Base-by-base conservation (phyloP, 2,329 filamentous ascomycete species). In the Penicillium sp. region DNA sequence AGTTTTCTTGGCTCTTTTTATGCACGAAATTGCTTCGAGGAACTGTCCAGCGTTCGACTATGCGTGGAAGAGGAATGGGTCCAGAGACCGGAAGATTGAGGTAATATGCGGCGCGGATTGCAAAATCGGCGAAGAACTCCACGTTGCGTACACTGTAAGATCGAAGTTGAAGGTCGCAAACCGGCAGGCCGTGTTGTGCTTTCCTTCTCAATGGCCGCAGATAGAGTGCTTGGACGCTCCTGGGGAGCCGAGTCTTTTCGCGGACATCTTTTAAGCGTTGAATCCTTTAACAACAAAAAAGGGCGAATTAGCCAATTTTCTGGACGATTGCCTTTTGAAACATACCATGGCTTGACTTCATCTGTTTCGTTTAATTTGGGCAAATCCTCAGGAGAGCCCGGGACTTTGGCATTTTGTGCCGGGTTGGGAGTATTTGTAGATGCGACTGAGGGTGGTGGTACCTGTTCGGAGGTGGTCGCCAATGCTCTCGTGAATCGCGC, bases 1-100 rank as follows among this genome's bases (percentile, higher is more conserved):
- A 99, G 74, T 99, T 99, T 77, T 99, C 94, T 75, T 99, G 92
- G 38, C 85, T 88, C 77, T 99, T 99, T 78, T 97, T 99, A 80
- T 91, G 90, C 63, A 97, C 90, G 79, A 99, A 99, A 72, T 90
- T 89, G 68, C 85, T 85, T 67, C 85, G 84, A 9, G 91, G 91
- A 1, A 97, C 91, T 0, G 94, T 97, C 94, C 94, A 99, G 66
- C 92, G 85, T 78, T 99, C 90, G 16, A 84, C 89, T 62, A 93
- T 91, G 57, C 88, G 85, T 1, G 94, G 94, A 18, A 99, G 79
- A 11, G 93, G 91, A 5, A 94, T 80, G 5, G 94, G 92, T 0
- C 94, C 94, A 47, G 84, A 89, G 2, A 91, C 91, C 9, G 91
- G 88, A 1, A 99, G 85, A 18, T 88, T 85, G 43, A 97, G 84